Evolutionary conservation across 768 basidiomycete species (phyloP).

Genomic region (Trametes meyenii): DNA sequence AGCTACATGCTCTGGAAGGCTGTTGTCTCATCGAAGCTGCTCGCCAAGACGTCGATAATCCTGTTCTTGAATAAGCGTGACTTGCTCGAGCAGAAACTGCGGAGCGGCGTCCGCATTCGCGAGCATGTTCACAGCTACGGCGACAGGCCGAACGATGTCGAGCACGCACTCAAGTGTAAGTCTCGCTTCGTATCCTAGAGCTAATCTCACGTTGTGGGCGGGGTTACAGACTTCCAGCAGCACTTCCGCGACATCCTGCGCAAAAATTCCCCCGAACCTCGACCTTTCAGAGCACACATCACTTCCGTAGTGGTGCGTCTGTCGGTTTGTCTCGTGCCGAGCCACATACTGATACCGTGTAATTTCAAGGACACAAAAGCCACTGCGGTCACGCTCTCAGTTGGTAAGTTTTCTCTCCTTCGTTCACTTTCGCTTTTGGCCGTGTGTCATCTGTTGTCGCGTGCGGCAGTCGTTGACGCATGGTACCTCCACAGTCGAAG

Average conservation of each 20-base stretch:
- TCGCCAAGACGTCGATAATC: conserved; percentile 36
- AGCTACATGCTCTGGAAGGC: conserved; percentile 36
- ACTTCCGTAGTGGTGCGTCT: conserved; percentile 76
- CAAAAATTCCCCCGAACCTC: conserved; percentile 60
- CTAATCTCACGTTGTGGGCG: conserved; percentile 17
- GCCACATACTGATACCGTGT: conserved; percentile 15
- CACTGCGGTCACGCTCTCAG: conserved; percentile 69
- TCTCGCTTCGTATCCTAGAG: background rate
- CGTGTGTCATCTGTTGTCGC: background rate
- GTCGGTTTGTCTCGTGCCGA: background rate
- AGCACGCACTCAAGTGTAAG: conserved; percentile 73
- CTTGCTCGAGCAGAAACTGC: conserved; percentile 71
- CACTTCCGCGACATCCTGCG: conserved; percentile 78
- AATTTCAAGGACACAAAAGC: conserved; percentile 66
- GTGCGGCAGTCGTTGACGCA: conserved; percentile 10
- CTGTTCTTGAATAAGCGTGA: conserved; percentile 60
- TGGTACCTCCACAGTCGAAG: conserved; percentile 52
- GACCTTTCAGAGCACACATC: conserved; percentile 72
- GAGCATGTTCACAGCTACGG: conserved; percentile 77
- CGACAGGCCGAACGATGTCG: conserved; percentile 68
- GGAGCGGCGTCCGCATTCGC: conserved; percentile 63
- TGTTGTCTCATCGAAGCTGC: conserved; percentile 35
- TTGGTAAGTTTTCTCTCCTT: conserved; percentile 48
- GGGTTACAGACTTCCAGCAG: conserved; percentile 66
- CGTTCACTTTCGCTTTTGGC: background rate